Conservation (phyloP, 345 rosid genomes). For the Pistacia vera region DNA sequence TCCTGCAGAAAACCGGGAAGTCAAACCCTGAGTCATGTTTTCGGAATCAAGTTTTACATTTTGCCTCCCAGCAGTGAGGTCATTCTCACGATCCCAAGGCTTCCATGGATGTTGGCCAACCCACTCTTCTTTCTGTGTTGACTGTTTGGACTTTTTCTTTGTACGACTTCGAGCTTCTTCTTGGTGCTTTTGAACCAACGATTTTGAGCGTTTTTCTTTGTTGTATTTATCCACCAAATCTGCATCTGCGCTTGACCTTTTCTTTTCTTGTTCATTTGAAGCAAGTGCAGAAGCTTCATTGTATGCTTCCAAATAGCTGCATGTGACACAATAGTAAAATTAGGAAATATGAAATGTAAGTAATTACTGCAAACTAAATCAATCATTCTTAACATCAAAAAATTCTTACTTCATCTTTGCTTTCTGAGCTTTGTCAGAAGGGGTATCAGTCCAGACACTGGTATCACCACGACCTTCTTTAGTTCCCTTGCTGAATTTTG, state of each 20-base stretch:
- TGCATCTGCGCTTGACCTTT: constrained; percentile 53
- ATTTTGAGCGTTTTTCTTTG: constrained; percentile 76
- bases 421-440: constrained; percentile 80
- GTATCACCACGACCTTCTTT: constrained; percentile 94
- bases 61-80: constrained; percentile 75
- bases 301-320: constrained; percentile 87
- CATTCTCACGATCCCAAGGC: constrained; percentile 98
- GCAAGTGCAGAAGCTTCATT: constrained; percentile 81
- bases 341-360: background rate
- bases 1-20: constrained; percentile 83
- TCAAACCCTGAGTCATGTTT: constrained; percentile 68
- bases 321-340: constrained; percentile 14
- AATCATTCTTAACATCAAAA: background rate
- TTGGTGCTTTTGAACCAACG: constrained; percentile 77
- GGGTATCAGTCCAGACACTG: constrained; percentile 87
- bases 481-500: constrained; percentile 58
- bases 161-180: constrained; percentile 50
- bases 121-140: constrained; percentile 75
- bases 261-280: constrained; percentile 64
- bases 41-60: constrained; percentile 65
- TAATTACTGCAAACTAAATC: background rate
- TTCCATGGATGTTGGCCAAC: constrained; percentile 90
- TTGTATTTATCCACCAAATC: constrained; percentile 89
- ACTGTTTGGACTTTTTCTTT: constrained; percentile 55
- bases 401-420: constrained; percentile 76